These are phyloP conservation scores for Daedaleopsis sinensis DNA, from an alignment of 768 basidiomycete genomes.

Conservation along the genomic window DNA sequence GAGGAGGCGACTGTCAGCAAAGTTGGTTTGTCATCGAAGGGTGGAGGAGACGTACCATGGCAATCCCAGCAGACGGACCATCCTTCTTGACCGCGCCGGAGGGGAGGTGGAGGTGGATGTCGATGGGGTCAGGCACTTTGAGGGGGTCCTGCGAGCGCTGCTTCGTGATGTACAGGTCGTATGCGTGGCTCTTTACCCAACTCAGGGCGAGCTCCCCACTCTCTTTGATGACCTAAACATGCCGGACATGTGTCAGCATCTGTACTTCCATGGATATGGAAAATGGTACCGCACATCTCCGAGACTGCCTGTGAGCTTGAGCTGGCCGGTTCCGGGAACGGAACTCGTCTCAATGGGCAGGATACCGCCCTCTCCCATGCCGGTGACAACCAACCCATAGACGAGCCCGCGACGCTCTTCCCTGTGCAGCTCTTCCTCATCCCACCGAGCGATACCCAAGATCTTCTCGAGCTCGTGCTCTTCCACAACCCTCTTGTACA, in stretches of 20 bases:
- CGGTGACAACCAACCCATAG: conserved; percentile 87
- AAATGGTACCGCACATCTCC: conserved; percentile 59
- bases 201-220: conserved; percentile 88
- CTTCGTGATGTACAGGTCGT: conserved; percentile 76
- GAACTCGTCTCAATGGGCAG: conserved; percentile 83
- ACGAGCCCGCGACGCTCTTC: conserved; percentile 77
- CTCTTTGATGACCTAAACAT: conserved; percentile 83
- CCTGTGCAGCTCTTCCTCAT: conserved; percentile 78
- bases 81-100: conserved; percentile 93
- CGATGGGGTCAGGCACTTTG: conserved; percentile 70
- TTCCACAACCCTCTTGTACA: conserved; percentile 65
- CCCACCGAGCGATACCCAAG: conserved; percentile 79
- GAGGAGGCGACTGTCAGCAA: not conserved
- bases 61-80: conserved; percentile 88
- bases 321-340: conserved; percentile 71
- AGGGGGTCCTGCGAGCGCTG: conserved; percentile 72
- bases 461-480: conserved; percentile 80
- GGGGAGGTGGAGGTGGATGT: conserved; percentile 89
- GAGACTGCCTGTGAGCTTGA: conserved; percentile 82
- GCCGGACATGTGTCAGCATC: conserved; percentile 44
- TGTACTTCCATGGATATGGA: too few species aligned
- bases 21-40: not conserved
- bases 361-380: conserved; percentile 84
- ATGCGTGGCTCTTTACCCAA: conserved; percentile 89
- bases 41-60: conserved; percentile 59